phyloP scores from a whole-genome alignment of 805 yeast species.

The Pichia paraexigua region DNA sequence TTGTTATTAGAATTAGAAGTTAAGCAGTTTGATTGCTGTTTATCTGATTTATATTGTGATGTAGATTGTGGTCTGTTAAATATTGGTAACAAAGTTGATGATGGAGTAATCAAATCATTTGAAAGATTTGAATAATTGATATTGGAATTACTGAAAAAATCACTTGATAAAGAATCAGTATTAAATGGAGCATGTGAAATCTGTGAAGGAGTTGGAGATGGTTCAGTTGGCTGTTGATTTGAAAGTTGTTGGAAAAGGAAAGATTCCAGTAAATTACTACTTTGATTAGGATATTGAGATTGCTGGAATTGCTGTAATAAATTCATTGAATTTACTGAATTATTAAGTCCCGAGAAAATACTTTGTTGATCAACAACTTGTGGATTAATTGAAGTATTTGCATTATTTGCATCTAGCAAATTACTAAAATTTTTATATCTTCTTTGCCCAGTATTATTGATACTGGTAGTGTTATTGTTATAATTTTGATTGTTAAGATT shows the following conservation, averaged over 20 bases:
- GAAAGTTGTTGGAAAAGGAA: slow-evolving; percentile 8
- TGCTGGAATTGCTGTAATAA: slow-evolving; percentile 3
- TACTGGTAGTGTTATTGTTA: neutral
- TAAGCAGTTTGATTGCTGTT: neutral
- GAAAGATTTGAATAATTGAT: neutral
- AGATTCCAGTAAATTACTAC: slow-evolving; percentile 8
- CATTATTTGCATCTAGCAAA: neutral
- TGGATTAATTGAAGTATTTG: neutral
- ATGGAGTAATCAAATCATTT: neutral
- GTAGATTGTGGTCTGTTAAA: neutral
- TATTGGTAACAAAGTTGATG: slow-evolving; percentile 1
- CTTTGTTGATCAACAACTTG: neutral
- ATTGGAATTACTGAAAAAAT: neutral
- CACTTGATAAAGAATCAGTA: neutral
- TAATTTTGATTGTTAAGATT: neutral
- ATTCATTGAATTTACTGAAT: neutral
- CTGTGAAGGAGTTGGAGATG: slow-evolving; percentile 2
- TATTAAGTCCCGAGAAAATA: neutral
- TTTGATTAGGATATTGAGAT: neutral
- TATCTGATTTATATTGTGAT: neutral
- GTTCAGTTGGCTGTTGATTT: neutral
- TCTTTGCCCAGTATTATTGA: slow-evolving; percentile 2
- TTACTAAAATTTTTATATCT: neutral
- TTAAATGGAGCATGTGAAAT: slow-evolving; percentile 3
- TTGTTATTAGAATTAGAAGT: neutral